A percentile compares a stretch with the other conserved stretches of the same genome.
phyloP scores from a whole-genome alignment of 1,284 basidiomycete species.

The Sphagnurus paluster region DNA sequence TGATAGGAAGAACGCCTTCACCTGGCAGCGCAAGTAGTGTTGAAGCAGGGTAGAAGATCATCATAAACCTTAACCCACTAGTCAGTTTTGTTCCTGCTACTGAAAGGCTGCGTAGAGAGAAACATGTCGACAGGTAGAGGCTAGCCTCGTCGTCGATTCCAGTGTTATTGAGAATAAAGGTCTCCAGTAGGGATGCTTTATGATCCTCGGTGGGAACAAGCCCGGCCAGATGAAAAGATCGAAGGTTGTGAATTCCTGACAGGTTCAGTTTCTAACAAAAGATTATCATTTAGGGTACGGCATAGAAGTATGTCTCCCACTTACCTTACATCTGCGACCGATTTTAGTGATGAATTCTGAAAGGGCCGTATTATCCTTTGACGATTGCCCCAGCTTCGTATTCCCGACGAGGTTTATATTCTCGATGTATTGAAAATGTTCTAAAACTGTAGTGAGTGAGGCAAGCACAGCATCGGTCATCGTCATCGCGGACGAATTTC shows the following conservation, averaged over 20 bases:
- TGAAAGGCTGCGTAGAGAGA: slow-evolving; percentile 45
- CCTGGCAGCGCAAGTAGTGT: slow-evolving; percentile 38
- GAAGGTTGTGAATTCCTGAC: slow-evolving; percentile 50
- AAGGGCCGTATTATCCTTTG: slow-evolving; percentile 38
- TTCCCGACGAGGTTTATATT: slow-evolving; percentile 63
- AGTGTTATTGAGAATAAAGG: slow-evolving; percentile 62
- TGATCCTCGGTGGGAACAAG: slow-evolving; percentile 37
- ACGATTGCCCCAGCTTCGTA: slow-evolving; percentile 48
- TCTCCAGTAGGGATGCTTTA: slow-evolving; percentile 39
- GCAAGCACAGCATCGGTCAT: slow-evolving; percentile 53
- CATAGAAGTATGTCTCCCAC: slow-evolving; percentile 3
- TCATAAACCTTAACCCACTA: slow-evolving; percentile 34
- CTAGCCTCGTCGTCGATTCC: slow-evolving; percentile 57
- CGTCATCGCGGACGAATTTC: slow-evolving; percentile 51
- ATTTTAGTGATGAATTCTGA: slow-evolving; percentile 49
- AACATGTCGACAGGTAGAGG: slow-evolving; percentile 53
- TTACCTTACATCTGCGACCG: slow-evolving; percentile 61
- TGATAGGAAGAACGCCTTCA: slow-evolving; percentile 52
- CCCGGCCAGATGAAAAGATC: slow-evolving; percentile 53
- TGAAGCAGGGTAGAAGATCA: background rate
- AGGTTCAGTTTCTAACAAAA: slow-evolving; percentile 50
- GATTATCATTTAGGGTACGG: background rate
- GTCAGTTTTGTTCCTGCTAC: slow-evolving; percentile 61
- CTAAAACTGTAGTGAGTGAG: slow-evolving; percentile 44
- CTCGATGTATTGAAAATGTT: slow-evolving; percentile 40